Base-by-base conservation (phyloP, 495 filamentous ascomycete genomes). In the Terfezia boudieri region DNA sequence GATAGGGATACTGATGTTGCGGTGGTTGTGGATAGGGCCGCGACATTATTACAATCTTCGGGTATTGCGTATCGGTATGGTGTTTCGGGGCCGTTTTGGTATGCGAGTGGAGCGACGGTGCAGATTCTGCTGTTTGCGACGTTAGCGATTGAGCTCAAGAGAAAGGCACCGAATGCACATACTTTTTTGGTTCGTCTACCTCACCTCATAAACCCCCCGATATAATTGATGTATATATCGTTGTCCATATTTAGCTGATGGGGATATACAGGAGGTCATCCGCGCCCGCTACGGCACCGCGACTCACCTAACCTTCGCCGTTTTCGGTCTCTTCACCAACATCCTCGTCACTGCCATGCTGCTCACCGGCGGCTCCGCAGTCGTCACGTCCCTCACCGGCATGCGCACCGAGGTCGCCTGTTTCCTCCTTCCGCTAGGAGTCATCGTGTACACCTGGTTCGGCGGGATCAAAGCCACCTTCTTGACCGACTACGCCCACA, bases 61-160 rank as follows among this genome's bases (percentile, higher is more conserved):
- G 79, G 79, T 35, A 84, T 96, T 50, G 87, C 88, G 58, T 96
- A 94, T 68, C 72, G 79, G 55, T 96, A 96, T 64, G 89, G 89
- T 55, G 81, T 94, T 43, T 89, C 84, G 0, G 89, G 89, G 0
- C 87, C 89, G 1, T 92, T 95, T 67, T 95, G 83, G 83, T 48
- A 55, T 38, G 74, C 74, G 0, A 73, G 71, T 9, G 75, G 74
- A 20, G 78, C 79, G 14, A 82, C 78, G 8, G 76, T 83, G 8
- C 81, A 84, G 63, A 81, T 96, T 64, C 70, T 95, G 49, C 74
- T 96, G 3, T 95, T 96, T 65, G 88, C 89, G 46, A 93, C 86
- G 0, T 71, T 96, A 32, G 89, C 89, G 41, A 95, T 95, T 62
- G 88, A 94, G 66, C 69, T 94, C 37, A 96, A 96, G 70, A 73